These are phyloP conservation scores for Tulasnella sp. DNA, from an alignment of 768 basidiomycete species.

Conservation along the genomic window DNA sequence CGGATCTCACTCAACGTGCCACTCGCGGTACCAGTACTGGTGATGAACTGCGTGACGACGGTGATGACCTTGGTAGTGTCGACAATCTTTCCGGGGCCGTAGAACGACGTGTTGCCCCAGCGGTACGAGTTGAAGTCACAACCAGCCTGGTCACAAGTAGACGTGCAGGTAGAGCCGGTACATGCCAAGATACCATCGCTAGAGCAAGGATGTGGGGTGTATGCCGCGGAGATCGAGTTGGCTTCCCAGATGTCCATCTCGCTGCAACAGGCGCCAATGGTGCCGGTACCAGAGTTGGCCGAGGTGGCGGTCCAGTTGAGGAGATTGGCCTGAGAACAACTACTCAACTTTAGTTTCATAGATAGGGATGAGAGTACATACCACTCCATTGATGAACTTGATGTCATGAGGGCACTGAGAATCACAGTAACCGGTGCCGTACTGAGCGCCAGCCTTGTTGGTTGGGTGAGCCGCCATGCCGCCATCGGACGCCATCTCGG, in stretches of 20 bases:
- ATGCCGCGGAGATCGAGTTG: slow-evolving; percentile 40
- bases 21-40: slow-evolving; percentile 34
- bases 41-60: slow-evolving; percentile 50
- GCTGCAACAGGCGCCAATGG: slow-evolving; percentile 41
- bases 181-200: slow-evolving; percentile 35
- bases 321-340: slow-evolving; percentile 36
- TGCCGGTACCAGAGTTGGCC: slow-evolving; percentile 38
- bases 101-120: slow-evolving; percentile 39
- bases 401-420: slow-evolving; percentile 49
- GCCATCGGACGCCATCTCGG: slow-evolving; percentile 50
- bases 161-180: slow-evolving; percentile 29
- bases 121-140: slow-evolving; percentile 58
- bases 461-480: slow-evolving; percentile 38
- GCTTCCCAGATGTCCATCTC: slow-evolving; percentile 57
- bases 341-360: not conserved
- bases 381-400: slow-evolving; percentile 50
- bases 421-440: slow-evolving; percentile 58
- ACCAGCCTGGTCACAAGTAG: slow-evolving; percentile 45
- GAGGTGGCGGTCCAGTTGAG: slow-evolving; percentile 32
- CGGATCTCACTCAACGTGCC: slow-evolving; percentile 45
- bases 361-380: slow-evolving; percentile 22
- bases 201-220: slow-evolving; percentile 44
- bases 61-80: slow-evolving; percentile 44
- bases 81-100: slow-evolving; percentile 38
- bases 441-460: slow-evolving; percentile 50